Base-by-base conservation (phyloP, 2,329 filamentous ascomycete genomes). In the Phialocephala sp. region DNA sequence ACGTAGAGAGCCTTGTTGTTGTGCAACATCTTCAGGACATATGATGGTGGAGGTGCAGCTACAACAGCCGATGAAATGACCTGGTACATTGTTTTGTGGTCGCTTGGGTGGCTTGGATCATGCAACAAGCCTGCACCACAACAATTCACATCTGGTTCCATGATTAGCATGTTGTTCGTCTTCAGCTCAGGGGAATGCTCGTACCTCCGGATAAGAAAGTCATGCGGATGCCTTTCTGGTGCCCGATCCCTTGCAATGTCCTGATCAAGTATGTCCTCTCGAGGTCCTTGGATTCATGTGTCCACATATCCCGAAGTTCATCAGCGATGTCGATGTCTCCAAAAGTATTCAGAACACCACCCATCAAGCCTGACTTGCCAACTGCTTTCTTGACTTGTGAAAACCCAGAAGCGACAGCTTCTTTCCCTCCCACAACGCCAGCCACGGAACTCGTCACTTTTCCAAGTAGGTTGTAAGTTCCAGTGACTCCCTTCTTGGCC, bases 61-160 rank as follows among this genome's bases (percentile, higher is more conserved):
- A 98, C 94, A 67, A 99, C 92, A 8, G 93, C 89, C 2, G 93
- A 94, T 1, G 94, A 90, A 77, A 98, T 97, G 77, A 99, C 86
- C 78, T 99, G 95, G 81, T 98, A 99, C 94, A 99, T 99, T 35
- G 95, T 97, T 81, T 98, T 99, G 84, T 98, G 93, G 79, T 98
- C 93, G 45, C 88, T 89, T 0, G 94, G 94, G 77, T 95, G 92
- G 22, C 91, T 86, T 0, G 95, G 95, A 79, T 99, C 95, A 79
- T 99, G 95, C 1, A 99, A 89, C 12, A 99, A 86, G 65, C 95
- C 95, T 24, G 95, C 95, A 70, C 95, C 95, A 71, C 92, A 94
- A 73, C 89, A 91, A 78, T 94, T 95, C 77, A 98, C 94, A 74
- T 91, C 89, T 90, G 52, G 2, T 2, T 35, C 4, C 9, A 47